Base-by-base conservation (phyloP, 257 asterid genomes). In the Handroanthus guayacan region DNA sequence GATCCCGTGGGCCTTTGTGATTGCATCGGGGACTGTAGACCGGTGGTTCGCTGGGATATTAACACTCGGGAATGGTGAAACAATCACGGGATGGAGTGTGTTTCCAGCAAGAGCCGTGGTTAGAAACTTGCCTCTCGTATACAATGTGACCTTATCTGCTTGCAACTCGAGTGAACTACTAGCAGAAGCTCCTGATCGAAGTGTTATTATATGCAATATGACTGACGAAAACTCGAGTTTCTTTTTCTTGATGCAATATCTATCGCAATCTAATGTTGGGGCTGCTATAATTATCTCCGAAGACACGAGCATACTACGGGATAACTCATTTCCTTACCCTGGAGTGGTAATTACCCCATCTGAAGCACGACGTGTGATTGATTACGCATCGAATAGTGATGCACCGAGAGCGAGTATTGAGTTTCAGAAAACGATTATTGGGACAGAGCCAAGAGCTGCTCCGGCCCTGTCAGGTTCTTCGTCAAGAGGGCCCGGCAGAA, bases 11-110 rank as follows among this genome's bases (percentile, higher is more conserved):
- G 82, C 69, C 0, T 36, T 82, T 0, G 48, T 77, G 3, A 86
- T 80, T 2, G 89, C 81, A 0, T 61, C 88, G 3, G 91, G 91
- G 6, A 75, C 87, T 0, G 18, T 87, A 5, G 89, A 84, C 14
- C 80, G 91, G 0, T 80, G 67, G 74, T 82, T 82, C 38, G 17
- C 77, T 0, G 88, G 88, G 4, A 71, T 52, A 0, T 14, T 86
- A 36, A 68, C 78, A 4, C 79, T 86, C 0, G 84, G 86, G 6
- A 77, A 81, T 11, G 86, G 86, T 0, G 34, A 13, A 11, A 17
- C 69, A 13, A 16, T 86, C 43, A 9, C 52, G 0, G 88, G 86
- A 20, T 79, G 77, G 79, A 69, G 84, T 11, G 71, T 79, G 77
- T 83, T 81, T 54, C 76, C 85, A 0, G 83, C 78, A 2, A 48